Base-by-base conservation (phyloP, 2,329 filamentous ascomycete species). In the Colletotrichum camelliae region DNA sequence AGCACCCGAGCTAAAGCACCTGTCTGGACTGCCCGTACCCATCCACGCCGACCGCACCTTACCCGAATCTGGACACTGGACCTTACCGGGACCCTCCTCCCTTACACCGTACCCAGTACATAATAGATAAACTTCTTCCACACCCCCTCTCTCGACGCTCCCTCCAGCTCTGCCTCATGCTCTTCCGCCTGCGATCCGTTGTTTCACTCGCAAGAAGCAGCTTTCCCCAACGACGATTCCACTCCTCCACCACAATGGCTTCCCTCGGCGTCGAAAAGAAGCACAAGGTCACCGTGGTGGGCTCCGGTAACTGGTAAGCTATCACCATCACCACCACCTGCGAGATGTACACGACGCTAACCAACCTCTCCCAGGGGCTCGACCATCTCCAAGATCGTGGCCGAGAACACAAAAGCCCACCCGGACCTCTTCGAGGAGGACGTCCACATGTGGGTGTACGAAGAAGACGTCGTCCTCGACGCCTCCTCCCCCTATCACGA, bases 401-500 rank as follows among this genome's bases (percentile, higher is more conserved):
- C 96, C 80, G 96, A 99, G 86, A 99, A 98, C 87, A 94, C 95
- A 48, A 92, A 91, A 77, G 92, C 90, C 78, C 89, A 98, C 86
- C 90, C 93, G 12, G 91, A 95, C 35, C 83, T 98, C 60, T 99
- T 98, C 83, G 95, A 98, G 82, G 88, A 93, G 83, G 89, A 95
- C 77, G 96, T 99, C 68, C 95, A 98, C 86, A 98, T 99, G 97
- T 99, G 97, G 97, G 97, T 99, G 82, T 98, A 93, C 83, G 97
- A 99, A 86, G 97, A 99, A 85, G 91, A 98, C 29, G 93, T 98
- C 78, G 91, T 91, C 70, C 88, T 98, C 57, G 87, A 94, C 15
- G 89, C 93, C 80, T 89, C 90, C 78, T 96, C 94, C 65, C 92
- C 91, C 79, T 90, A 95, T 86, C 96, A 95, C 88, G 89, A 94